Conservation (phyloP, 148 eudicot species). For the Polygonum aviculare region DNA sequence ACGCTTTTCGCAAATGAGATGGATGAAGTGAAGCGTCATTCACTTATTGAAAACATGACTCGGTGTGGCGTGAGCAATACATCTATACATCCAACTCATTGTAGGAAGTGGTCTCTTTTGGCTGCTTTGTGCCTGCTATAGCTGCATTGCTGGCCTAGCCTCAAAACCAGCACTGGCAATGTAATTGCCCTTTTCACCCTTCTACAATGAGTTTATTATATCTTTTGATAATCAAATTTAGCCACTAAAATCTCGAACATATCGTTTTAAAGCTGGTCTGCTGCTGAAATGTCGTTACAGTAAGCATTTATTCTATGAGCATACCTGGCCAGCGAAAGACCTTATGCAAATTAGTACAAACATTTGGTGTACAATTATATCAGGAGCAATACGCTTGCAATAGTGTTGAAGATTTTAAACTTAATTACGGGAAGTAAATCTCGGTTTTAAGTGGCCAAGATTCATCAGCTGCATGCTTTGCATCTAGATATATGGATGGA, state of each 20-base stretch:
- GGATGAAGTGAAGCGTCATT: too few species aligned
- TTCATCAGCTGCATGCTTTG: constrained; percentile 57
- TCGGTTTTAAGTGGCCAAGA: constrained; percentile 85
- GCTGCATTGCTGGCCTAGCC: too few species aligned
- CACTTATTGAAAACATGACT: too few species aligned
- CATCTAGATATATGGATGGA: constrained; percentile 87
- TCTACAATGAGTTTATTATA: too few species aligned
- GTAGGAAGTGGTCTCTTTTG: too few species aligned
- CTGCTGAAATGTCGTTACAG: constrained; percentile 93
- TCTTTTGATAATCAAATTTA: too few species aligned
- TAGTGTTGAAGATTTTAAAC: constrained; percentile 19
- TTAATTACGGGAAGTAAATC: constrained; percentile 86
- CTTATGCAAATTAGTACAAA: not conserved
- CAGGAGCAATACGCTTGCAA: not conserved
- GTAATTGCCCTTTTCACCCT: too few species aligned
- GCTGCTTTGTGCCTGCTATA: too few species aligned
- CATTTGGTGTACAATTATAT: not conserved
- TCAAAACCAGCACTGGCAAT: too few species aligned
- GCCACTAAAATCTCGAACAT: constrained; percentile 83
- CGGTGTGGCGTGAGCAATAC: too few species aligned
- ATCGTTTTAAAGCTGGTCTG: constrained; percentile 80
- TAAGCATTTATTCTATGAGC: constrained; percentile 81
- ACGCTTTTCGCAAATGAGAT: too few species aligned
- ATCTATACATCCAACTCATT: too few species aligned
- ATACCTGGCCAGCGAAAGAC: constrained; percentile 40